Conservation (phyloP, 169 alveolate species). For the Cryptosporidium meleagridis region DNA sequence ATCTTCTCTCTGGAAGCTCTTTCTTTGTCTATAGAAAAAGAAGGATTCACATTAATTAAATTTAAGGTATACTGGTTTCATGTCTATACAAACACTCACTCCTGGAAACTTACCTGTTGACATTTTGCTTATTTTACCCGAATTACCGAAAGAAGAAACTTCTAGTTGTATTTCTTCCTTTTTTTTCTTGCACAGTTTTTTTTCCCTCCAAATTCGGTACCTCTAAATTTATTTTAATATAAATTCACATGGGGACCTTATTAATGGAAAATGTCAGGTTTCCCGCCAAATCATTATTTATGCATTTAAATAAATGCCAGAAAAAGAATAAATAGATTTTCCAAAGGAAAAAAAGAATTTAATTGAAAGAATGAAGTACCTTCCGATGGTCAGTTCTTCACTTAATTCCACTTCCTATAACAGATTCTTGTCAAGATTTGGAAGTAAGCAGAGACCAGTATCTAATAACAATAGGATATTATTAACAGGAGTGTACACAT, state of each 20-base stretch:
- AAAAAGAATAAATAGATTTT: slow-evolving; percentile 15
- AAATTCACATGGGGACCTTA: slow-evolving; percentile 18
- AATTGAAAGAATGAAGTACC: slow-evolving; percentile 8
- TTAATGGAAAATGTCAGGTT: background rate
- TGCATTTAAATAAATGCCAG: slow-evolving; percentile 3
- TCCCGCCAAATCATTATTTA: slow-evolving; percentile 43
- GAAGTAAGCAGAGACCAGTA: background rate
- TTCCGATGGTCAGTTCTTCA: slow-evolving; percentile 14
- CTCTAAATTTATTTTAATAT: background rate
- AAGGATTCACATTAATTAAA: background rate
- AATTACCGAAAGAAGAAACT: background rate
- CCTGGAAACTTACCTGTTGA: slow-evolving; percentile 23
- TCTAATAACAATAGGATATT: slow-evolving; percentile 2
- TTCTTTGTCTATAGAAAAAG: background rate
- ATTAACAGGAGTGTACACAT: slow-evolving; percentile 35
- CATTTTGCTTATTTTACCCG: background rate
- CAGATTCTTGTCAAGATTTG: slow-evolving; percentile 20
- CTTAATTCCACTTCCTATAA: slow-evolving; percentile 1
- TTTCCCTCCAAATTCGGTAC: background rate
- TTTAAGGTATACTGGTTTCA: background rate
- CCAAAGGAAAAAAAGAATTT: slow-evolving; percentile 1
- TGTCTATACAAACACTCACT: background rate
- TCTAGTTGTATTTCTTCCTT: background rate
- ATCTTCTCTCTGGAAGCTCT: slow-evolving; percentile 33
- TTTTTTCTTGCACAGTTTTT: background rate